phyloP scores from a whole-genome alignment of 2,329 filamentous ascomycete species.

The Bipolaris sorokiniana region DNA sequence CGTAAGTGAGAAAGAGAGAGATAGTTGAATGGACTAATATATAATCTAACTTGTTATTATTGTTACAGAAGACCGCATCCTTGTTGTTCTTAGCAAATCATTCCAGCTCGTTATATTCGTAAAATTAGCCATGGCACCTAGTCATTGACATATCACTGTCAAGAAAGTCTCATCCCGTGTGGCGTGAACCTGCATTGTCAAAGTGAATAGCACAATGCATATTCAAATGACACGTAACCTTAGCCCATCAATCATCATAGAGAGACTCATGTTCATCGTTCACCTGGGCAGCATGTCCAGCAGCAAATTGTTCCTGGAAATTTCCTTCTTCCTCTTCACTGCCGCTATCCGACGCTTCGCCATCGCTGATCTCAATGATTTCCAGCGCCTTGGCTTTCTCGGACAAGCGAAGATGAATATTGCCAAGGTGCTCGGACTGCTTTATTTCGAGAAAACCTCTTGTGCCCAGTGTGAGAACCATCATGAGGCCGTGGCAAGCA shows the following conservation, averaged over 20 bases:
- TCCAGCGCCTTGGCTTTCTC: constrained; percentile 28
- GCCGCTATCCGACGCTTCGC: constrained; percentile 4
- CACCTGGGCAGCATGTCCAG: constrained; percentile 16
- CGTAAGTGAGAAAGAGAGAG: too few relatives aligned
- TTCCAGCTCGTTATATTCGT: not conserved
- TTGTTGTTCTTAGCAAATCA: not conserved
- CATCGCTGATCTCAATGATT: constrained; percentile 17
- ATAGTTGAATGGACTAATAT: too few relatives aligned
- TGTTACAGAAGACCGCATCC: not conserved
- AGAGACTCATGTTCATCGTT: constrained; percentile 30
- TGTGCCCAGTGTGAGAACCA: constrained; percentile 54
- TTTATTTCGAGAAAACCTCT: constrained; percentile 67
- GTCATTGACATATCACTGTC: not conserved
- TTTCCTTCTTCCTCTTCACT: constrained; percentile 14
- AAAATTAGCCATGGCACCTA: not conserved
- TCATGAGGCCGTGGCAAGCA: constrained; percentile 62
- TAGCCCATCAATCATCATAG: constrained; percentile 24
- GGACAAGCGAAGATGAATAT: constrained; percentile 43
- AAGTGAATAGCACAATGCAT: not conserved
- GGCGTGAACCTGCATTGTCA: not conserved
- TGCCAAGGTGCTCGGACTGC: constrained; percentile 60
- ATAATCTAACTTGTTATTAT: too few relatives aligned
- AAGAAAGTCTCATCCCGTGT: not conserved
- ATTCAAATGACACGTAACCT: not conserved
- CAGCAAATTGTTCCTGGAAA: constrained; percentile 36